A percentile compares a stretch with the other conserved stretches of the same genome.
phyloP scores from a whole-genome alignment of 176 grass and related monocot genomes.

The Pharus latifolius region DNA sequence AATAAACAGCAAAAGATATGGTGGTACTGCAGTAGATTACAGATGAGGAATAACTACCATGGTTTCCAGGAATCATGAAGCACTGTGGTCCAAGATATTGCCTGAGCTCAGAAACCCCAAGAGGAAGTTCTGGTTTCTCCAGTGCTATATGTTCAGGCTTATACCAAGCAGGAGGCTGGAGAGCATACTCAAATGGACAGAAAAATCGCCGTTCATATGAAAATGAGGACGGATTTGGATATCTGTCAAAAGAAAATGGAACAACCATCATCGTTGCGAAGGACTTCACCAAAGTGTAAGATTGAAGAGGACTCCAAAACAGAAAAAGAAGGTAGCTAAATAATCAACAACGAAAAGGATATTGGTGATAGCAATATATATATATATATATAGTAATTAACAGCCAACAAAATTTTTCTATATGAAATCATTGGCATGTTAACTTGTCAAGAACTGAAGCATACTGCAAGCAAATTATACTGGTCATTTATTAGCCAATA shows the following conservation, averaged over 20 bases:
- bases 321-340: not conserved
- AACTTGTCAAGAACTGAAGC: not conserved
- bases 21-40: not conserved
- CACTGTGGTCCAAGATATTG: slow-evolving; percentile 78
- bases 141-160: slow-evolving; percentile 81
- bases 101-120: slow-evolving; percentile 65
- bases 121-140: slow-evolving; percentile 89
- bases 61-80: slow-evolving; percentile 97
- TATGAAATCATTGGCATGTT: not conserved
- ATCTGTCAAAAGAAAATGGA: slow-evolving; percentile 36
- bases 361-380: too few relatives aligned
- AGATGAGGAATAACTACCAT: slow-evolving; percentile 42
- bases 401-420: not conserved
- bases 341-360: not conserved
- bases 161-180: slow-evolving; percentile 87
- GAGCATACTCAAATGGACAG: slow-evolving; percentile 85
- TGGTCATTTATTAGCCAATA: not conserved
- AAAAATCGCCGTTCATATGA: slow-evolving; percentile 91
- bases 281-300: not conserved
- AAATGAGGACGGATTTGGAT: slow-evolving; percentile 94
- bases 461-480: not conserved
- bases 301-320: not conserved
- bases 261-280: not conserved
- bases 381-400: too few relatives aligned
- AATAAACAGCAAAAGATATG: not conserved